Base-by-base conservation (phyloP, 2,329 filamentous ascomycete genomes). In the Aspergillus ibericus region DNA sequence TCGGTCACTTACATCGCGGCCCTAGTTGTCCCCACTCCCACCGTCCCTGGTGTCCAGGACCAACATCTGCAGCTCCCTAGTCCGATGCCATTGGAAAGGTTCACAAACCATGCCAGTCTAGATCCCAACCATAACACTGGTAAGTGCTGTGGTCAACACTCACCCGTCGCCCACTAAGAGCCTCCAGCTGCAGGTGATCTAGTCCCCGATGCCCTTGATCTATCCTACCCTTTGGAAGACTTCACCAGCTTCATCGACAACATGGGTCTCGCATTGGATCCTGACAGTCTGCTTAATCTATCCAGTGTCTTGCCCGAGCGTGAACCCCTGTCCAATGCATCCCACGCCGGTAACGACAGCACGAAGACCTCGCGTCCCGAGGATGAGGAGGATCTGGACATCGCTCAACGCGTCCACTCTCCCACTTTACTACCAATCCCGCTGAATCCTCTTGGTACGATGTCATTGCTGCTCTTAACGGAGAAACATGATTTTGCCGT, bases 171-270 rank as follows among this genome's bases (percentile, higher is more conserved):
- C 7, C 18, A 9, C 16, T 32, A 9, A 32, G 12, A 20, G 15
- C 9, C 5, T 10, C 12, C 7, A 3, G 2, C 40, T 12, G 9
- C 12, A 12, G 4, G n/a, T n/a, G n/a, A n/a, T n/a, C n/a, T 25
- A 46, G 29, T 32, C 8, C 29, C 40, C 10, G 29, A 25, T 15
- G 9, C n/a, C 32, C 53, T 51, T 18, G 10, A 22, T 40, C 4
- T 53, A 42, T 8, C 10, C 53, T 0, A 59, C 42, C 55, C 53
- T 4, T 36, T 63, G 16, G 51, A 59, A 20, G 61, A 63, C 22
- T 52, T 63, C 15, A 53, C 58, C 20, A 50, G 35, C 9, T 63
- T 63, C 47, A 59, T 56, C 22, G 36, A 59, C 13, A 63, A 51
- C 38, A 47, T 61, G 34, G 61, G 61, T 1, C 59, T 63, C 5